Evolutionary conservation across 345 rosid genomes (phyloP).

Genomic region (Acer yangbiense): DNA sequence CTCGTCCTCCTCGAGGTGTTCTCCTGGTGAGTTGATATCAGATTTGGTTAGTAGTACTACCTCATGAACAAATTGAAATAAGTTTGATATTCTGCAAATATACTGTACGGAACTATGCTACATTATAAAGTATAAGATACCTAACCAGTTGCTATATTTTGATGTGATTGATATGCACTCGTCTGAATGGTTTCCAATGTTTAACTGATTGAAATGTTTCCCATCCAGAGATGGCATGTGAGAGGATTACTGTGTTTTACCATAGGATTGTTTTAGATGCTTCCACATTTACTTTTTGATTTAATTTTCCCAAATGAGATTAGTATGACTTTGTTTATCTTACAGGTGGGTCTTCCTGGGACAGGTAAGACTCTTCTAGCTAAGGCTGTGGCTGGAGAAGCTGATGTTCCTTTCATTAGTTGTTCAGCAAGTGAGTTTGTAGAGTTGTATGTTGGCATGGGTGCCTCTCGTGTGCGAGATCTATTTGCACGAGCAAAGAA

Average conservation of each 20-base stretch:
- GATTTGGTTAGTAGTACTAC: not conserved
- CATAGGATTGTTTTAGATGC: conserved; percentile 11
- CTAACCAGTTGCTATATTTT: no score
- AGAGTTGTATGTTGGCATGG: conserved; percentile 95
- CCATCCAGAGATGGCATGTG: not conserved
- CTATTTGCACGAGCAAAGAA: conserved; percentile 95
- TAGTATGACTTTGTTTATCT: conserved; percentile 22
- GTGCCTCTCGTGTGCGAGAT: conserved; percentile 98
- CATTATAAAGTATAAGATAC: no score
- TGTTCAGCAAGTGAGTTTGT: conserved; percentile 98
- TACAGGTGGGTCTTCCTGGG: conserved; percentile 97
- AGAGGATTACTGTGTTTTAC: conserved; percentile 3
- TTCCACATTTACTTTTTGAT: conserved; percentile 1
- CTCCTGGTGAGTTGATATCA: conserved; percentile 67
- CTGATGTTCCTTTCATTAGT: conserved; percentile 94
- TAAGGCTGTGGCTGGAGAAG: conserved; percentile 96
- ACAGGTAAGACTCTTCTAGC: conserved; percentile 97
- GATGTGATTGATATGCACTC: not conserved
- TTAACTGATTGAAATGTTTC: not conserved
- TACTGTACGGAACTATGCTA: no score
- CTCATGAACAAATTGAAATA: not conserved
- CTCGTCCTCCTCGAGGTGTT: conserved; percentile 98
- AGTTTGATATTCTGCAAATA: not conserved
- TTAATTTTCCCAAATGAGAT: conserved; percentile 6
- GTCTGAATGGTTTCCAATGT: not conserved